phyloP scores from a whole-genome alignment of 2,329 filamentous ascomycete genomes.

The Myriosclerotinia curreyana region DNA sequence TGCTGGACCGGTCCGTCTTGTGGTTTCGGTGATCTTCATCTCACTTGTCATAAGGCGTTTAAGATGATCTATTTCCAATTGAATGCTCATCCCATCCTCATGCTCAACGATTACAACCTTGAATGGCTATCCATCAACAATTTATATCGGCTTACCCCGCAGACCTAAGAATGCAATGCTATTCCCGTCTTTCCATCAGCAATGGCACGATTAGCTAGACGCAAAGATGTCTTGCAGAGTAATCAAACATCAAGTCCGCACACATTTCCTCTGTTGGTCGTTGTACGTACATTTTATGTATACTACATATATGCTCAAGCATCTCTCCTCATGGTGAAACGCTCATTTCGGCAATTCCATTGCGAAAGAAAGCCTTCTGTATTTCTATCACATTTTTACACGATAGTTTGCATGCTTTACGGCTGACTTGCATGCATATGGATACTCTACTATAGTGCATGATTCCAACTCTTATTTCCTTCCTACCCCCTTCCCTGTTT shows the following conservation, averaged over 20 bases:
- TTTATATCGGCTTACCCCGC: constrained; percentile 9
- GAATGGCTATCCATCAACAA: not conserved
- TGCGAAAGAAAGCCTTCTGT: constrained; percentile 4
- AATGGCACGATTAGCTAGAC: constrained; percentile 9
- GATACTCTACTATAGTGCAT: not conserved
- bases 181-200: not conserved
- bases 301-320: not conserved
- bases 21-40: not conserved
- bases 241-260: constrained; percentile 4
- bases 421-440: constrained; percentile 20
- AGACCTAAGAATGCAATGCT: constrained; percentile 12
- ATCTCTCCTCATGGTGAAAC: not conserved
- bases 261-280: not conserved
- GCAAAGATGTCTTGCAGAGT: constrained; percentile 19
- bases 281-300: constrained; percentile 9
- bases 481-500: not conserved
- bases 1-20: not conserved
- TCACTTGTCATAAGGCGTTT: constrained; percentile 1
- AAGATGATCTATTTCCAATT: not conserved
- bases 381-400: constrained; percentile 10
- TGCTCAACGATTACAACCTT: constrained; percentile 6
- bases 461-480: not conserved
- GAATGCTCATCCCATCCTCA: constrained; percentile 4
- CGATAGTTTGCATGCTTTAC: constrained; percentile 10
- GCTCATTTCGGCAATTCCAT: not conserved